Conservation (phyloP, 2,329 filamentous ascomycete species). For the Neurospora crassa region DNA sequence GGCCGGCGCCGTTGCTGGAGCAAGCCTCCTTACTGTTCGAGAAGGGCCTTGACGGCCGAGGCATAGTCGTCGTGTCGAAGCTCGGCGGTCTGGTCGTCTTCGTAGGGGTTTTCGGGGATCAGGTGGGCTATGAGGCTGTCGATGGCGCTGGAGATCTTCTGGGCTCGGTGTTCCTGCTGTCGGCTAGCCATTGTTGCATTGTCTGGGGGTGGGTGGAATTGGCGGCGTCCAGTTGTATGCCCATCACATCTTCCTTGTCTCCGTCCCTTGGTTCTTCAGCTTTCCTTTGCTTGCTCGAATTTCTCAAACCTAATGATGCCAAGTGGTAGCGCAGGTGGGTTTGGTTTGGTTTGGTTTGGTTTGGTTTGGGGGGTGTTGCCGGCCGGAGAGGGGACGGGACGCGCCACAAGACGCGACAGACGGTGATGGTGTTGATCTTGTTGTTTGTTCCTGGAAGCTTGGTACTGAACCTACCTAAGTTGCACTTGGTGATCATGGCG, state of each 20-base stretch:
- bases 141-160: conserved; percentile 70
- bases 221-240: conserved; percentile 3
- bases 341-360: neutral
- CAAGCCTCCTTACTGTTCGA: conserved; percentile 36
- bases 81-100: conserved; percentile 59
- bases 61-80: conserved; percentile 57
- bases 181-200: conserved; percentile 43
- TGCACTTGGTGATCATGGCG: too few species aligned
- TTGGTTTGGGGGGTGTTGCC: neutral
- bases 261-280: neutral
- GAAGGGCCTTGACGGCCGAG: conserved; percentile 38
- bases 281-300: neutral
- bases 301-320: neutral
- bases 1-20: neutral
- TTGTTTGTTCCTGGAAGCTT: too few species aligned
- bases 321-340: neutral
- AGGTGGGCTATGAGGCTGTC: conserved; percentile 69
- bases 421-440: too few species aligned
- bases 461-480: too few species aligned
- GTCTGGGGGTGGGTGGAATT: conserved; percentile 15
- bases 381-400: neutral
- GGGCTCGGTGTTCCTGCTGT: conserved; percentile 32
- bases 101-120: conserved; percentile 54
- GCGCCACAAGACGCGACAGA: neutral
- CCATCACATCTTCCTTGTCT: neutral